Base-by-base conservation (phyloP, 441 rosid species). In the Arabidopsis lyrata region DNA sequence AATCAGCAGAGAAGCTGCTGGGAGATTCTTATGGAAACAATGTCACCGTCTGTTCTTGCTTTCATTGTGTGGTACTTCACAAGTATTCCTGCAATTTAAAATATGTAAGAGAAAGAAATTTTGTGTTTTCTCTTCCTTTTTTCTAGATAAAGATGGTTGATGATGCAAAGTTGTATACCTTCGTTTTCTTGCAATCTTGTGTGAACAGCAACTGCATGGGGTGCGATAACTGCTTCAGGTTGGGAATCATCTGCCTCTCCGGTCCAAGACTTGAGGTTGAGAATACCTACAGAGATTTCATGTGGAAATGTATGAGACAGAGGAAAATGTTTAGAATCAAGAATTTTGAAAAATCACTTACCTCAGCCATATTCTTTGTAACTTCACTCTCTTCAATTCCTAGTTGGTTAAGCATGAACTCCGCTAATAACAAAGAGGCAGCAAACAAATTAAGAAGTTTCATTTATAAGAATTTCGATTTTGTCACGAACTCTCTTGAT, bases 1-100 rank as follows among this genome's bases (percentile, higher is more conserved):
- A 67, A 63, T 84, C 83, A n/a, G n/a, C n/a, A 95, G 48, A 91
- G 83, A 70, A 92, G 98, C 81, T 95, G 96, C 79, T 93, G 98
- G 42, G 92, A 88, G 81, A 95, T 91, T 81, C 99, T 86, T 70
- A 95, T 86, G 3, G 99, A 84, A 66, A 90, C 90, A 50, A 91
- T 80, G 77, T 95, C 90, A 48, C 97, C 98, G 1, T 81, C 82
- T 3, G 76, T 56, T 75, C 98, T 97, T 68, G 85, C 89, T 86
- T 80, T 91, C 98, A 91, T 95, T 52, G 72, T 63, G 41, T 83
- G 89, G 80, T 85, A 93, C 78, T 91, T 95, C 24, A 90, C 86
- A 52, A 86, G 77, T 69, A 95, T 81, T 55, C 98, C 99, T 92
- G 89, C 74, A 48, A 16, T 11, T 49, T 13, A 60, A n/a, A 8